A percentile compares a stretch with the other conserved stretches of the same genome.
Conservation (phyloP, 305 asterid species). For the Fraxinus angustifolia region DNA sequence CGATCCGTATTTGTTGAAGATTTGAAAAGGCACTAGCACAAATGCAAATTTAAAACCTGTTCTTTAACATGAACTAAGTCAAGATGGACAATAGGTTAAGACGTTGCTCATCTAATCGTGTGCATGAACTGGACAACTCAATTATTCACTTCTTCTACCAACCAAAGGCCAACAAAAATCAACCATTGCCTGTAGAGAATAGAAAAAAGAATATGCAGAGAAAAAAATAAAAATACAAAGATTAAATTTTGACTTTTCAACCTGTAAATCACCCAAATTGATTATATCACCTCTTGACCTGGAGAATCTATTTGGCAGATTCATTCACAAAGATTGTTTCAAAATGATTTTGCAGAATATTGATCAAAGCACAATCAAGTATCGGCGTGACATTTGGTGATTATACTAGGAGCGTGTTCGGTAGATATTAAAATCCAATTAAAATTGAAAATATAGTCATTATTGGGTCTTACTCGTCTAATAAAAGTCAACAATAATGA, state of each 20-base stretch:
- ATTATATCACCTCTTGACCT: background rate
- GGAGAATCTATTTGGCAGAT: background rate
- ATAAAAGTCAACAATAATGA: no score
- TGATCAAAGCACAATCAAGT: background rate
- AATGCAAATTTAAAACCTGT: background rate
- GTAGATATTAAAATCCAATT: no score
- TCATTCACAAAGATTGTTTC: background rate
- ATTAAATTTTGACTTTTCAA: background rate
- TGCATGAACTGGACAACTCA: background rate
- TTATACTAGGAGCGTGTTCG: no score
- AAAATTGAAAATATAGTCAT: no score
- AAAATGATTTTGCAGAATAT: background rate
- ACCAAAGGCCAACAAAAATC: background rate
- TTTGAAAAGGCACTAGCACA: background rate
- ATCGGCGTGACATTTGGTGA: background rate
- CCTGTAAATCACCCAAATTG: background rate
- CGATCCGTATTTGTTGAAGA: background rate
- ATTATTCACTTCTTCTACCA: background rate
- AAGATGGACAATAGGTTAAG: background rate
- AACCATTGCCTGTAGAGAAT: background rate
- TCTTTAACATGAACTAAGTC: background rate
- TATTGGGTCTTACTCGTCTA: no score
- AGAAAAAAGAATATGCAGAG: background rate
- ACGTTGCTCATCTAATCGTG: background rate
- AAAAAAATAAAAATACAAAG: background rate